These are phyloP conservation scores for Ophiostoma triangulosporum DNA, from an alignment of 2,329 filamentous ascomycete genomes.

Conservation along the genomic window DNA sequence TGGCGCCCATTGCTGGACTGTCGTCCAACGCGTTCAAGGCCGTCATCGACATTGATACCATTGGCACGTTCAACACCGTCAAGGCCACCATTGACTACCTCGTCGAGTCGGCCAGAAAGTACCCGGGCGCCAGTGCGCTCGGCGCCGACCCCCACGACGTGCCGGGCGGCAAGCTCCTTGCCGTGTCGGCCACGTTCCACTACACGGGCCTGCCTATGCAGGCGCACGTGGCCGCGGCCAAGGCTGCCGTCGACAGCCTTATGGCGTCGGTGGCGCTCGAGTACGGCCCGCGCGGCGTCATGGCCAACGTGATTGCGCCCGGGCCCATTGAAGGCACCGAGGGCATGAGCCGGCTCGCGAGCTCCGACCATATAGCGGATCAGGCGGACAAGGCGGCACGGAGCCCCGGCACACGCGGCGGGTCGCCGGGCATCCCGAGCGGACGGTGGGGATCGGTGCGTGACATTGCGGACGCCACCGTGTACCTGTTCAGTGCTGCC, in stretches of 20 bases:
- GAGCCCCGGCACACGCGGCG: conserved; percentile 19
- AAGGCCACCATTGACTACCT: conserved; percentile 83
- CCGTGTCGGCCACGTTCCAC: conserved; percentile 82
- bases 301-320: conserved; percentile 77
- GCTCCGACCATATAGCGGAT: conserved; percentile 14
- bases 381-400: conserved; percentile 9
- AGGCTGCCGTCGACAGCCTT: conserved; percentile 80
- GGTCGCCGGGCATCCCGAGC: conserved; percentile 45
- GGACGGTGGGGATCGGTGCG: conserved; percentile 67
- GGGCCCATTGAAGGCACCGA: conserved; percentile 81
- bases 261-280: conserved; percentile 70
- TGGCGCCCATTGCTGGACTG: conserved; percentile 70
- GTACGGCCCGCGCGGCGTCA: conserved; percentile 76
- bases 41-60: conserved; percentile 90
- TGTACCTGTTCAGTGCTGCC: conserved; percentile 76
- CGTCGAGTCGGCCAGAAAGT: conserved; percentile 49
- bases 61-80: conserved; percentile 88
- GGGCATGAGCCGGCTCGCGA: conserved; percentile 52
- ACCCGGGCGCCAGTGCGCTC: conserved; percentile 37
- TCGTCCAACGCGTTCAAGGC: conserved; percentile 84
- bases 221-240: conserved; percentile 80
- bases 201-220: conserved; percentile 79
- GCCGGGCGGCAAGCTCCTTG: conserved; percentile 72
- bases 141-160: conserved; percentile 18
- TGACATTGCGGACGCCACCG: conserved; percentile 85